Evolutionary conservation across 1,284 basidiomycete genomes (phyloP).

Genomic region (Polyporus tsugae): DNA sequence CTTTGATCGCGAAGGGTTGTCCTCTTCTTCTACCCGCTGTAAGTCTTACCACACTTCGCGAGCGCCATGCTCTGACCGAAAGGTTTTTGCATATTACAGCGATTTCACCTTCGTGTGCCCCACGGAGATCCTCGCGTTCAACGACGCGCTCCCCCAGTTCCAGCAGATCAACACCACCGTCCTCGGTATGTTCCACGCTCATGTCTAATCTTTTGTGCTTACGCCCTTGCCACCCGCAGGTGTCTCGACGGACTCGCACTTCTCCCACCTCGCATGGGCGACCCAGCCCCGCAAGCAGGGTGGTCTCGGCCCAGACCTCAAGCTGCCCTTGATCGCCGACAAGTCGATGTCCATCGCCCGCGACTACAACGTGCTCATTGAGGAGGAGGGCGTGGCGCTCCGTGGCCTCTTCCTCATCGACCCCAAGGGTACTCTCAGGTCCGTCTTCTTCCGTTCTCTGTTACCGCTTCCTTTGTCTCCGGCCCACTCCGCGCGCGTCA

Average conservation of each 20-base stretch:
- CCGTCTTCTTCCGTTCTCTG: slow-evolving; percentile 20
- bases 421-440: slow-evolving; percentile 84
- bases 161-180: slow-evolving; percentile 77
- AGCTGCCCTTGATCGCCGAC: slow-evolving; percentile 82
- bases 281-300: slow-evolving; percentile 82
- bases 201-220: not conserved
- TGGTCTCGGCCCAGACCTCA: slow-evolving; percentile 87
- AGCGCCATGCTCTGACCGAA: slow-evolving; percentile 6
- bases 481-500: not conserved
- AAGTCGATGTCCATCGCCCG: slow-evolving; percentile 72
- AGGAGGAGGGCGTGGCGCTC: slow-evolving; percentile 86
- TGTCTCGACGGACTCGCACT: slow-evolving; percentile 89
- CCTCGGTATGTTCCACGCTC: slow-evolving; percentile 60
- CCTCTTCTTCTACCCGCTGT: slow-evolving; percentile 79
- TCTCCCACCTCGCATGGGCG: slow-evolving; percentile 89
- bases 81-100: slow-evolving; percentile 44
- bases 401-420: slow-evolving; percentile 92
- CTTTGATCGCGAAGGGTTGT: slow-evolving; percentile 28
- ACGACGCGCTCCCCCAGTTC: slow-evolving; percentile 82
- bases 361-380: slow-evolving; percentile 87
- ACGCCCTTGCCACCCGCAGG: slow-evolving; percentile 45
- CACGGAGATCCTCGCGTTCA: slow-evolving; percentile 93
- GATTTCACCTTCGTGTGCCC: slow-evolving; percentile 91
- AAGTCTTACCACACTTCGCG: slow-evolving; percentile 37
- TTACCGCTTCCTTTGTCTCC: not conserved